These are phyloP conservation scores for Fusarium buharicum DNA, from an alignment of 2,329 filamentous ascomycete genomes.

Conservation along the genomic window DNA sequence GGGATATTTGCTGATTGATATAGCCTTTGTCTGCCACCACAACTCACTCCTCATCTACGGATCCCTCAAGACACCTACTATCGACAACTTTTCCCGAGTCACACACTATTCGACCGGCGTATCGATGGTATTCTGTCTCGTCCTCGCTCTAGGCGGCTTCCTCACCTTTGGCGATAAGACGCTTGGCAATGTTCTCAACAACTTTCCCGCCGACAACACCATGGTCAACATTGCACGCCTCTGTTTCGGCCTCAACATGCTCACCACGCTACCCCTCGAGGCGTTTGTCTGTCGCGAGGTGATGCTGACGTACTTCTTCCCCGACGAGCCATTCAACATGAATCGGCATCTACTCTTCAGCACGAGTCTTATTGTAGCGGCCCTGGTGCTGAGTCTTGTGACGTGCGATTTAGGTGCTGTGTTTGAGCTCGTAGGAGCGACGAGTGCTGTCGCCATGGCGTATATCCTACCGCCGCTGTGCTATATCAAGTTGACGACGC, in stretches of 20 bases:
- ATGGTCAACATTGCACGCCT: constrained; percentile 95
- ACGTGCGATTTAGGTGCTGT: constrained; percentile 95
- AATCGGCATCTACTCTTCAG: constrained; percentile 89
- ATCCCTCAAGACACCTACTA: constrained; percentile 90
- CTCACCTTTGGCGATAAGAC: constrained; percentile 93
- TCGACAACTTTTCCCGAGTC: constrained; percentile 92
- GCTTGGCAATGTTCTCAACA: constrained; percentile 96
- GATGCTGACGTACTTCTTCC: constrained; percentile 85
- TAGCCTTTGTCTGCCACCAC: constrained; percentile 80
- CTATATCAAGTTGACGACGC: constrained; percentile 89
- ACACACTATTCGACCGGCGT: constrained; percentile 93
- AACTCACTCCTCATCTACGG: constrained; percentile 98
- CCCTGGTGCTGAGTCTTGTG: constrained; percentile 80
- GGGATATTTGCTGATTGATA: not conserved
- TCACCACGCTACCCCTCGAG: constrained; percentile 94
- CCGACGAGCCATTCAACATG: constrained; percentile 78
- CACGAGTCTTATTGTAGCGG: constrained; percentile 80
- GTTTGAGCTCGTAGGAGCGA: constrained; percentile 95
- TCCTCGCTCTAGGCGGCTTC: constrained; percentile 89
- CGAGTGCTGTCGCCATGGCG: constrained; percentile 90
- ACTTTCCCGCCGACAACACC: constrained; percentile 89
- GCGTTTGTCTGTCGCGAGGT: constrained; percentile 98
- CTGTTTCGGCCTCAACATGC: constrained; percentile 98
- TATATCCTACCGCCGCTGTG: constrained; percentile 96
- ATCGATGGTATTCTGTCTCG: constrained; percentile 89